Percentiles rank a stretch among this genome's conserved stretches.
Conservation (phyloP, 768 basidiomycete species). For the Exidia glandulosa region DNA sequence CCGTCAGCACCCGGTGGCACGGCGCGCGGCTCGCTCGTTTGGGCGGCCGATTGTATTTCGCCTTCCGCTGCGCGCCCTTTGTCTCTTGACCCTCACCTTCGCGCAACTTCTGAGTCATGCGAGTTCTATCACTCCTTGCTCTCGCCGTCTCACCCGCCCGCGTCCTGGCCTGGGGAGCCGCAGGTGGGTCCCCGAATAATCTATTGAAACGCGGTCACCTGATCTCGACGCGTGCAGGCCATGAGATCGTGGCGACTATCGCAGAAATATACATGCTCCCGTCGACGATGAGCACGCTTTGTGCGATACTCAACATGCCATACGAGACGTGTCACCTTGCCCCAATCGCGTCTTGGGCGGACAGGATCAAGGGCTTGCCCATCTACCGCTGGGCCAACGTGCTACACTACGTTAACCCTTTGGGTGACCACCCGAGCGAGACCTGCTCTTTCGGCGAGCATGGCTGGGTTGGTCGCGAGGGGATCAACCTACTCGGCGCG, state of each 20-base stretch:
- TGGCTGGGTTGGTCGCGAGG: conserved; percentile 54
- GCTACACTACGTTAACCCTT: conserved; percentile 65
- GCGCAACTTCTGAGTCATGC: too few relatives aligned
- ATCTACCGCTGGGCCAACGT: conserved; percentile 50
- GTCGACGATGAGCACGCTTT: conserved; percentile 50
- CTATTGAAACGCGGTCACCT: neutral
- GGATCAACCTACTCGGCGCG: conserved; percentile 64
- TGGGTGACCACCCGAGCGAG: conserved; percentile 67
- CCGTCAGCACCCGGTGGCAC: too few relatives aligned
- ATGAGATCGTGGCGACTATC: conserved; percentile 88
- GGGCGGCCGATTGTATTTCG: neutral
- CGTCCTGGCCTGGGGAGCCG: conserved; percentile 21
- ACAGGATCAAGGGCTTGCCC: conserved; percentile 45
- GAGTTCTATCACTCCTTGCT: neutral
- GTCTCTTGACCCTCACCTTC: neutral
- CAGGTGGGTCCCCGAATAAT: conserved; percentile 11
- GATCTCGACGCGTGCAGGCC: conserved; percentile 35
- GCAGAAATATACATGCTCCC: conserved; percentile 88
- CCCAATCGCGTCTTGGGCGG: conserved; percentile 82
- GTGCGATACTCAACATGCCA: conserved; percentile 52
- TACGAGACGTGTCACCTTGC: conserved; percentile 64
- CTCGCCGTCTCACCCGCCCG: neutral
- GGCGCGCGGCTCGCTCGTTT: too few relatives aligned
- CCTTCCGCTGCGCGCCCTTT: neutral
- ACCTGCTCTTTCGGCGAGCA: conserved; percentile 62